Evolutionary conservation across 495 filamentous ascomycete species (phyloP).

Genomic region (Aspergillus kassunensis): DNA sequence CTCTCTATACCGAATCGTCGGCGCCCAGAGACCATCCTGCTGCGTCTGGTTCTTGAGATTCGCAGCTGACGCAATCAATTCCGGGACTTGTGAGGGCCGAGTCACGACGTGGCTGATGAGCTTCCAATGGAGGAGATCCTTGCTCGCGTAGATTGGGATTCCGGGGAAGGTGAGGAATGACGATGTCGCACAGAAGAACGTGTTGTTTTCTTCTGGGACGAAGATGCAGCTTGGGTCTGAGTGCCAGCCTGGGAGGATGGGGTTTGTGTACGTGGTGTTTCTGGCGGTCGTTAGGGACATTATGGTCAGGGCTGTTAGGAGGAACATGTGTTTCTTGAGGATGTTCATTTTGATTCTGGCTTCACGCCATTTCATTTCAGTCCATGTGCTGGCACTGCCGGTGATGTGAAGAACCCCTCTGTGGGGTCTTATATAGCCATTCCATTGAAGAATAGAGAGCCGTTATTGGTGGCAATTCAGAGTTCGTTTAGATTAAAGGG

Average conservation of each 20-base stretch:
- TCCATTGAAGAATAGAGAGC: no score
- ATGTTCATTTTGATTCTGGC: no score
- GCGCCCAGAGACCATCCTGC: conserved; percentile 20
- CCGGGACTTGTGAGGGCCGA: conserved; percentile 13
- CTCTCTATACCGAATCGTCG: conserved; percentile 22
- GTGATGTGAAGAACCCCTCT: no score
- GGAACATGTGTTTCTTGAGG: background rate
- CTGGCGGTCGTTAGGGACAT: background rate
- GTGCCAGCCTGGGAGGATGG: conserved; percentile 26
- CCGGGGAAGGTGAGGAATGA: conserved; percentile 22
- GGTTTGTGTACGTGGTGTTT: conserved; percentile 14
- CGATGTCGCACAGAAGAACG: conserved; percentile 22
- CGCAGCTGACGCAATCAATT: background rate
- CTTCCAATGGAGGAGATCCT: conserved; percentile 16
- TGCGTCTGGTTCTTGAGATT: conserved; percentile 15
- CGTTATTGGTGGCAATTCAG: no score
- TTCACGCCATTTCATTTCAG: no score
- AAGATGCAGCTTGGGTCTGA: conserved; percentile 22
- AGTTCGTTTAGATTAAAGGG: no score
- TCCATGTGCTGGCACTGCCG: no score
- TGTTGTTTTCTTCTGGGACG: conserved; percentile 17
- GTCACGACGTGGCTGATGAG: conserved; percentile 20
- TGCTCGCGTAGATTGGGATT: conserved; percentile 23
- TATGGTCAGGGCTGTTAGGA: background rate
- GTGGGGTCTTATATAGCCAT: no score